Percentiles rank a stretch among this genome's conserved stretches.
These are phyloP conservation scores for Starmerella floris DNA, from an alignment of 805 yeast genomes.

Conservation along the genomic window DNA sequence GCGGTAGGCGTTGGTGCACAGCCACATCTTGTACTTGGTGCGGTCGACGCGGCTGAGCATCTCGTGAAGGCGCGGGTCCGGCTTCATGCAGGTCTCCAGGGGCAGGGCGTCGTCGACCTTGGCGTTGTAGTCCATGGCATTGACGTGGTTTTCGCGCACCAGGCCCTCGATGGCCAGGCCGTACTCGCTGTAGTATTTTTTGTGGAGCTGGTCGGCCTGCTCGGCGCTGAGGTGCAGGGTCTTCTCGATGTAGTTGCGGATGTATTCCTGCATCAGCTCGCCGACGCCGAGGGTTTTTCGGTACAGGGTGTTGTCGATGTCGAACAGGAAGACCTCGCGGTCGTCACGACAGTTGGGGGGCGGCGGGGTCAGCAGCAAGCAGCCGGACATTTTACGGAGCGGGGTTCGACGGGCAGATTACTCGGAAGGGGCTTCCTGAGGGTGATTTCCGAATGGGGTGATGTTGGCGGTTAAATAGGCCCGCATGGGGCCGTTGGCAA, in stretches of 20 bases:
- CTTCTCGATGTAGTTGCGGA: constrained; percentile 65
- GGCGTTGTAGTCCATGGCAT: constrained; percentile 77
- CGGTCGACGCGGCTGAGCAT: constrained; percentile 28
- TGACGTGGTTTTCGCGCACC: constrained; percentile 47
- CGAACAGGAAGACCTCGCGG: constrained; percentile 53
- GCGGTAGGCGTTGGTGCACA: constrained; percentile 87
- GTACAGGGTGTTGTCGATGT: constrained; percentile 86
- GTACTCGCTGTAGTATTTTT: constrained; percentile 65
- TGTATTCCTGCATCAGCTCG: constrained; percentile 75
- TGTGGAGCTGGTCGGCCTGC: constrained; percentile 61
- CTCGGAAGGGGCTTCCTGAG: no score
- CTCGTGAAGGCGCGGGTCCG: constrained; percentile 30
- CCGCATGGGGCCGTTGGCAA: no score
- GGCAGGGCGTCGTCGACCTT: constrained; percentile 90
- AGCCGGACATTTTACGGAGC: constrained; percentile 16
- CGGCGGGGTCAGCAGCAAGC: constrained; percentile 11
- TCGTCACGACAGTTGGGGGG: constrained; percentile 9
- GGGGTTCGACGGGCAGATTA: neutral
- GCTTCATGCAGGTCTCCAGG: constrained; percentile 58
- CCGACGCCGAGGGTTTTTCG: constrained; percentile 61
- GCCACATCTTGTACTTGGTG: constrained; percentile 67
- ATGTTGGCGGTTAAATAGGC: no score
- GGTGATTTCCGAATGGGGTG: neutral
- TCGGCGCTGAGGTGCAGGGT: constrained; percentile 49
- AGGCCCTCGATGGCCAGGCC: constrained; percentile 92